Evolutionary conservation across 1,284 basidiomycete genomes (phyloP), one percentile per base, ranked within the genome.

Genomic region (Cryptococcus depauperatus): DNA sequence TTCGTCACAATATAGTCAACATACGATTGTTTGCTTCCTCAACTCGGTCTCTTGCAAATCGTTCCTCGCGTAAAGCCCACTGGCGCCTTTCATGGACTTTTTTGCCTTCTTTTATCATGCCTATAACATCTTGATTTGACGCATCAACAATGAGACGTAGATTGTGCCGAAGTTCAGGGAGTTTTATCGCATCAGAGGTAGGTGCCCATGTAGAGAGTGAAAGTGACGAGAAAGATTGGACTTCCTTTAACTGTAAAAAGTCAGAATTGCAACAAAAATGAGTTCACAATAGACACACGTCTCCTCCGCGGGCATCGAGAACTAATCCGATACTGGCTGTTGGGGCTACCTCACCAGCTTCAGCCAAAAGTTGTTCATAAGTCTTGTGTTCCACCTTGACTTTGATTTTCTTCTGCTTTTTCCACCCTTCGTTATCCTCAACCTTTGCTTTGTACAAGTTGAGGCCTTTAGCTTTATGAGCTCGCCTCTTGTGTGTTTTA

Each of bases 121-220:
- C 85, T 40, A 87, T 82, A 1, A 99, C 77, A 47, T 91, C 85
- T 22, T 77, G 80, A 54, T 85, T 85, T 54, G 86, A 83, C 1
- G 80, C 76, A 37, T 91, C 85, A 3, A 81, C 77, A 35, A 98
- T 87, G 35, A 97, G 77, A 5, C 83, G 80, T 22, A 98, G 71
- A 66, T 99, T 99, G 66, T 98, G 92, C 28, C 91, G 81, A 16
- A 99, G 80, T 74, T 99, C 95, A 0, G 93, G 92, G 52, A 98
- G 80, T 50, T 85, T 82, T 35, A 82, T 86, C 1, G 81, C 76
- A 56, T 96, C 90, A 11, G 79, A 80, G 0, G 85, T 82, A 1
- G 87, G 88, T 11, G 83, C 82, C 87, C 90, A 91, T 6, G 81
- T 77, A 27, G 84, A 83, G 27, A 81, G 67, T 1, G 83, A 83